phyloP scores from a whole-genome alignment of 495 filamentous ascomycete species.

The Aspergillus sclerotiicarbonarius region DNA sequence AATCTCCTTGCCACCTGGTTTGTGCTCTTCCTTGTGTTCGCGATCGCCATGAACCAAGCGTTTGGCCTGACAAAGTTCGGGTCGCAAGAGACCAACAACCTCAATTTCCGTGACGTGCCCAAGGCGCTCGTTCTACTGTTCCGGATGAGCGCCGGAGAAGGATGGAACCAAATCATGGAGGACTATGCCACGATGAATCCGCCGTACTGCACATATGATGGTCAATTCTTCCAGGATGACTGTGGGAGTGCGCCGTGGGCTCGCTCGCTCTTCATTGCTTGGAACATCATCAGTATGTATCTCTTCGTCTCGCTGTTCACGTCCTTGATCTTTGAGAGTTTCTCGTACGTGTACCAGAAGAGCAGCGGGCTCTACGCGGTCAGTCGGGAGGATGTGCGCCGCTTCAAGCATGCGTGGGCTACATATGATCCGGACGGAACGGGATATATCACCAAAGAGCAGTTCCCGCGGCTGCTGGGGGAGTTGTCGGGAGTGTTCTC shows the following conservation, averaged over 20 bases:
- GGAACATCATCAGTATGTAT: constrained; percentile 99
- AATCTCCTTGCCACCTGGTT: constrained; percentile 97
- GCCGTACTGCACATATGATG: constrained; percentile 69
- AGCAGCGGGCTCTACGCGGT: constrained; percentile 76
- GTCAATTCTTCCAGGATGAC: constrained; percentile 77
- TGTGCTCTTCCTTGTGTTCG: constrained; percentile 92
- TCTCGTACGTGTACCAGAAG: constrained; percentile 97
- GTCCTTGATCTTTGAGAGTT: constrained; percentile 98
- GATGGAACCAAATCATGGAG: constrained; percentile 96
- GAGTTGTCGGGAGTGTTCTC: constrained; percentile 92
- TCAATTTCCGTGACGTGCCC: constrained; percentile 92
- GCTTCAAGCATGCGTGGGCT: constrained; percentile 98
- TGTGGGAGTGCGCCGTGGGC: constrained; percentile 91
- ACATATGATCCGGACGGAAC: constrained; percentile 88
- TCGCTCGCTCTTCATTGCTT: constrained; percentile 82
- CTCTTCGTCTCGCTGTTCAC: constrained; percentile 99
- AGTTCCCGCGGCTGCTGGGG: constrained; percentile 84
- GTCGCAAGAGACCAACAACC: constrained; percentile 65
- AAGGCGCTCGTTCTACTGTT: constrained; percentile 94
- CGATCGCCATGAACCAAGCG: constrained; percentile 93
- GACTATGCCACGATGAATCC: constrained; percentile 78
- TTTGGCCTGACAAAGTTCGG: constrained; percentile 94
- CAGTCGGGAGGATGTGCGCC: constrained; percentile 85
- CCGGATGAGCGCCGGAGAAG: constrained; percentile 86
- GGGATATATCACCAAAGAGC: constrained; percentile 87